Base-by-base conservation (phyloP, 331 rosid species). In the Malus hybrid region DNA sequence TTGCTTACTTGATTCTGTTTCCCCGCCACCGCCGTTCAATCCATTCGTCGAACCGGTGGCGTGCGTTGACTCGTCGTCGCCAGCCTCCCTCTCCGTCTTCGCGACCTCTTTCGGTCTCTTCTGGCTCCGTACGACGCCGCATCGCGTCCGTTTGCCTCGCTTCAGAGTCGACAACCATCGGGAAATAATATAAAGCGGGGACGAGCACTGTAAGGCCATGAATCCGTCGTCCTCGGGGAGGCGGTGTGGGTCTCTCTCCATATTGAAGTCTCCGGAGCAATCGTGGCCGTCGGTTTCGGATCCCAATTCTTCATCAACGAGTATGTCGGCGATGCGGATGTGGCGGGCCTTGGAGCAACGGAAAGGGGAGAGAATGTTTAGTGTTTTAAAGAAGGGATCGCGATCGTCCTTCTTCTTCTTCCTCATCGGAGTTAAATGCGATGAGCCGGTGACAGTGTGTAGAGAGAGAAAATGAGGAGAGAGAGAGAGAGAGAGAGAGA, bases 291-390 rank as follows among this genome's bases (percentile, higher is more conserved):
- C 78, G 70, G 53, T 33, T 19, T 44, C 80, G 78, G 36, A 13
- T 1, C 61, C 70, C n/a, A 78, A 81, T 24, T 81, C 83, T 29
- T 61, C 85, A 55, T 28, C 63, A 15, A 74, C 64, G 11, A 90
- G 89, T 57, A 93, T 85, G 75, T 89, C 93, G 7, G 88, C 89
- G 11, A 91, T 71, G 2, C 89, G 88, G 74, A 91, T 30, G 44
- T n/a, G 90, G 66, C 68, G 77, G 26, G 58, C 70, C 64, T 44
- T 39, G 22, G 85, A 55, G 83, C 5, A 48, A 30, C 24, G 16
- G 57, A 62, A 66, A 29, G 66, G 36, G 19, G 46, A 11, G n/a
- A 42, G 70, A 46, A 70, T 19, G 30, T 44, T 44, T 44, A n/a
- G 77, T 80, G 81, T 56, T 85, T 85, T 82, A 71, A 71, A 85